phyloP scores from a whole-genome alignment of 2,329 filamentous ascomycete genomes.

The Dothiorella sarmentorum region DNA sequence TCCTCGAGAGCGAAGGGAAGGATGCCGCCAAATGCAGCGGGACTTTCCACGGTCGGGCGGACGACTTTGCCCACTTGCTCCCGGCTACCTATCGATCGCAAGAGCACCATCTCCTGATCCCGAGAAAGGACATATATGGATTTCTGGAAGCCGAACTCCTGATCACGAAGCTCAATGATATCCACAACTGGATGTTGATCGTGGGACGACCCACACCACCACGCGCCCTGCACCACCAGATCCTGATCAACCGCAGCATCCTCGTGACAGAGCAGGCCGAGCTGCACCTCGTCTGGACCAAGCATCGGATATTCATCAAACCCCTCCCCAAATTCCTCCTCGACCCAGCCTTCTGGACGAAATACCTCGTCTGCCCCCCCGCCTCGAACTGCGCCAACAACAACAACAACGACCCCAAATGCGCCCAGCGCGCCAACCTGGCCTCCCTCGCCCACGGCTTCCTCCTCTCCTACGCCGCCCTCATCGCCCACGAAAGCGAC shows the following conservation, averaged over 20 bases:
- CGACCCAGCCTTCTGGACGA: conserved; percentile 30
- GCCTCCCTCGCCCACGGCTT: conserved; percentile 27
- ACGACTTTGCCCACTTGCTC: too few relatives aligned
- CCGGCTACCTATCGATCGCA: too few relatives aligned
- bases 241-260: neutral
- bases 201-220: neutral
- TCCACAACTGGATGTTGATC: neutral
- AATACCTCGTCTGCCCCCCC: neutral
- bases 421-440: neutral
- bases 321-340: conserved; percentile 36
- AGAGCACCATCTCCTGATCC: too few relatives aligned
- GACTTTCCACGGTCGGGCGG: too few relatives aligned
- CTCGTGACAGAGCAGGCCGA: conserved; percentile 18
- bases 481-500: conserved; percentile 36
- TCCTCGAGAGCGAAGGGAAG: too few relatives aligned
- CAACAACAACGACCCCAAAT: too few relatives aligned
- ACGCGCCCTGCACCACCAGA: conserved; percentile 16
- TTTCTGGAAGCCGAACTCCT: neutral
- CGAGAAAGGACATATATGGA: too few relatives aligned
- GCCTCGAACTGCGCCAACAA: neutral
- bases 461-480: conserved; percentile 37
- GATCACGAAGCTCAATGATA: neutral
- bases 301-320: conserved; percentile 31
- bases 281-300: conserved; percentile 19
- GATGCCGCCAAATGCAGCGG: too few relatives aligned